Conservation (phyloP, 2,329 filamentous ascomycete genomes). For the Calonectria pauciramosa region DNA sequence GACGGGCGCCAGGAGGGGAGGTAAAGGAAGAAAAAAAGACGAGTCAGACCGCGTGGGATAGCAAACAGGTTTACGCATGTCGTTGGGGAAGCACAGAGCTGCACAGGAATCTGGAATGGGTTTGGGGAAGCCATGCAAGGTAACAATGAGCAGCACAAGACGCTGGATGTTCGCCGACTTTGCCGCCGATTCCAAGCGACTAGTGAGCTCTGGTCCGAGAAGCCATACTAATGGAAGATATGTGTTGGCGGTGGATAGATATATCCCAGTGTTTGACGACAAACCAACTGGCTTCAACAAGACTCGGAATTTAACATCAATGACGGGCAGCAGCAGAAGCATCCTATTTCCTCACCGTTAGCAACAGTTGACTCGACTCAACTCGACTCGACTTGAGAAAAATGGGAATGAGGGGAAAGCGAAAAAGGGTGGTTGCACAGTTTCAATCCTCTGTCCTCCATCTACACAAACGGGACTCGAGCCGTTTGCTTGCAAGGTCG, state of each 20-base stretch:
- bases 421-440: neutral
- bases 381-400: no score
- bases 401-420: neutral
- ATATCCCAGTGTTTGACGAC: no score
- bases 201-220: neutral
- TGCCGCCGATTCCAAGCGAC: neutral
- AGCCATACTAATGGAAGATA: neutral
- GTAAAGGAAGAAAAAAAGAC: neutral
- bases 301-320: neutral
- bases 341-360: neutral
- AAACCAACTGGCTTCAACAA: no score
- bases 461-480: neutral
- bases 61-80: neutral
- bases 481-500: neutral
- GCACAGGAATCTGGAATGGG: neutral
- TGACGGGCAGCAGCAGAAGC: neutral
- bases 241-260: neutral
- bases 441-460: neutral
- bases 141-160: neutral
- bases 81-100: neutral
- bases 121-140: neutral
- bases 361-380: neutral
- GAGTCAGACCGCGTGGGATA: neutral
- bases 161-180: neutral
- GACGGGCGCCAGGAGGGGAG: neutral